phyloP scores from a whole-genome alignment of 2,329 filamentous ascomycete genomes.

The Trichoderma gracile region DNA sequence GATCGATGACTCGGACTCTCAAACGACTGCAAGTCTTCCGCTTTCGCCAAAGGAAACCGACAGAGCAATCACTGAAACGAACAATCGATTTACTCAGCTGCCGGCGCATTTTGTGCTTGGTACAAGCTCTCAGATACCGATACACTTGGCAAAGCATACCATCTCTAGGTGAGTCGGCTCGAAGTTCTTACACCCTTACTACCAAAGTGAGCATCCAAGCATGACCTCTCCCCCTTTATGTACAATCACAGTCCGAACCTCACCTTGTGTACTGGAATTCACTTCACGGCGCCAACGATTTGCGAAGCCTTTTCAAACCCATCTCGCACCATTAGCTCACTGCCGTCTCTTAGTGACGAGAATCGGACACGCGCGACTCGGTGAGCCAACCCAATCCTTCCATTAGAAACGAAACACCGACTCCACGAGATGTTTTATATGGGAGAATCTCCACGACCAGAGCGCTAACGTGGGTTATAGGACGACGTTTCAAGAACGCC shows the following conservation, averaged over 20 bases:
- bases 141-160: neutral
- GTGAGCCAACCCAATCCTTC: neutral
- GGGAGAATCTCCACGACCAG: neutral
- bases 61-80: slow-evolving; percentile 31
- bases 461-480: neutral
- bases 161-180: slow-evolving; percentile 2
- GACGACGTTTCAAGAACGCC: neutral
- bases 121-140: neutral
- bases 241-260: neutral
- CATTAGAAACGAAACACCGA: neutral
- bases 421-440: neutral
- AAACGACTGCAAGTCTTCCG: slow-evolving; percentile 29
- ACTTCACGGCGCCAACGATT: too few species aligned
- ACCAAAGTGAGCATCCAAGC: neutral
- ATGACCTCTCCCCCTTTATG: neutral
- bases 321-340: neutral
- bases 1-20: slow-evolving; percentile 42
- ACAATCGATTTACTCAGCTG: slow-evolving; percentile 23
- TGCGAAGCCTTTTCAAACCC: too few species aligned
- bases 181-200: neutral
- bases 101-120: slow-evolving; percentile 36
- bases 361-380: neutral
- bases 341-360: neutral
- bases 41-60: slow-evolving; percentile 34
- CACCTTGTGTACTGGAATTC: neutral